Percentiles rank a stretch among this genome's conserved stretches.
These are phyloP conservation scores for Leishmania turanica DNA, from an alignment of 208 protist genomes.

Conservation along the genomic window DNA sequence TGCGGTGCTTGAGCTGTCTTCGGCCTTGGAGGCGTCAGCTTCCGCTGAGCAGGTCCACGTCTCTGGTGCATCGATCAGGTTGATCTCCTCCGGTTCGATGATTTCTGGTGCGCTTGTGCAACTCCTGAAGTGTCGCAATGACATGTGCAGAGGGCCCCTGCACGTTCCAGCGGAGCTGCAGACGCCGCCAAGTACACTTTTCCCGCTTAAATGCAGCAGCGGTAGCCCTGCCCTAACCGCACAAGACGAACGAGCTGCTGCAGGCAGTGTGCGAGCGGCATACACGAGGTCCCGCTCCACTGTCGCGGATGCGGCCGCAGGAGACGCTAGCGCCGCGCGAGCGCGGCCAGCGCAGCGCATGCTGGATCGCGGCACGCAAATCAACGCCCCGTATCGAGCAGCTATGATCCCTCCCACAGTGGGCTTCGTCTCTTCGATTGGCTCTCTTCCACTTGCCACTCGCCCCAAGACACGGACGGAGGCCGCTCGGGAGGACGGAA, in stretches of 20 bases:
- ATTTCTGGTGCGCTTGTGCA: background rate
- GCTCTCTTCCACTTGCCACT: background rate
- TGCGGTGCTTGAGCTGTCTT: background rate
- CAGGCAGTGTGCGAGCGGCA: background rate
- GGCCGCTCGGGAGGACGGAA: background rate
- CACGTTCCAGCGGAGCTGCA: background rate
- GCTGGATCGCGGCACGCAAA: background rate
- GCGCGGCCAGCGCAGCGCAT: conserved; percentile 3
- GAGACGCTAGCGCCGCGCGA: background rate
- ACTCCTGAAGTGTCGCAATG: background rate
- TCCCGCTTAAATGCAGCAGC: background rate
- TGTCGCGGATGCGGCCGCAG: background rate
- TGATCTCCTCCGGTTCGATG: conserved; percentile 21
- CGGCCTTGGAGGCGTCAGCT: background rate
- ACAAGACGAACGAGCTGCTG: background rate
- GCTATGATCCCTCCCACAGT: background rate
- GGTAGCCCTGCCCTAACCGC: background rate
- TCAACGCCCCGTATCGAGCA: background rate
- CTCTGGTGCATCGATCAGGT: conserved; percentile 3
- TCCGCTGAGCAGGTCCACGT: background rate
- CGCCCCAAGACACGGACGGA: background rate
- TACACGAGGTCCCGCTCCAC: background rate
- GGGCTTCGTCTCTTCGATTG: background rate
- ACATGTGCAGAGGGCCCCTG: background rate
- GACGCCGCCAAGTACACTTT: background rate